Evolutionary conservation across 2,329 filamentous ascomycete species (phyloP), one percentile per base, ranked within the genome.

Genomic region (Trichoderma pleuroti): DNA sequence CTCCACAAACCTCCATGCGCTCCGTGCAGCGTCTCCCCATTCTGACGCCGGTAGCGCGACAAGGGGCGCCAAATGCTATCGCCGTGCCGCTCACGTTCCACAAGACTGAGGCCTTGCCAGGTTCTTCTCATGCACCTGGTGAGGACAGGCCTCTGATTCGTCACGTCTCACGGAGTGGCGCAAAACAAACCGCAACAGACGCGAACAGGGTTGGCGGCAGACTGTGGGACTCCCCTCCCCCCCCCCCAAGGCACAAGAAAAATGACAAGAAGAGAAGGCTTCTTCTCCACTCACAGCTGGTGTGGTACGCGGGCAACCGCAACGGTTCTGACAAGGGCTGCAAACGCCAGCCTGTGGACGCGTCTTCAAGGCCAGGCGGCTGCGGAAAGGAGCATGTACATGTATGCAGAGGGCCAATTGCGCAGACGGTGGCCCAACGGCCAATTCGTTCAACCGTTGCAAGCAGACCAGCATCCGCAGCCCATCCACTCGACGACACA

Each of bases 11-110:
- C 68, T 65, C 62, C 62, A 68, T 68, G 65, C 65, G 65, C 65
- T 68, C 42, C 57, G 57, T 63, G 68, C 68, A 63, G 68, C 68
- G 56, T 67, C 65, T 70, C 68, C 28, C 54, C 62, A 52, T 71
- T 71, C 70, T 70, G 61, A 70, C 70, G 70, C 70, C 67, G 36
- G 67, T 72, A 70, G 67, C 67, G 70, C 70, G 67, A 68, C 65
- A 28, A 68, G 65, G 65, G 65, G 56, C 54, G 65, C 65, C 54
- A 68, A 68, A 68, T 68, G 54, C 65, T 61, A 71, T 61, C 56
- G 42, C 62, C 57, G 69, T 71, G 69, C 69, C 61, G 69, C 56
- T 65, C 69, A 62, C 69, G 69, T 71, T 71, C 54, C 69, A 71
- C 69, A 60, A 62, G 62, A 66, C 67, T 56, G 65, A 59, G 65